Conservation (phyloP, 2,329 filamentous ascomycete genomes). For the Cladosporium colombiae region DNA sequence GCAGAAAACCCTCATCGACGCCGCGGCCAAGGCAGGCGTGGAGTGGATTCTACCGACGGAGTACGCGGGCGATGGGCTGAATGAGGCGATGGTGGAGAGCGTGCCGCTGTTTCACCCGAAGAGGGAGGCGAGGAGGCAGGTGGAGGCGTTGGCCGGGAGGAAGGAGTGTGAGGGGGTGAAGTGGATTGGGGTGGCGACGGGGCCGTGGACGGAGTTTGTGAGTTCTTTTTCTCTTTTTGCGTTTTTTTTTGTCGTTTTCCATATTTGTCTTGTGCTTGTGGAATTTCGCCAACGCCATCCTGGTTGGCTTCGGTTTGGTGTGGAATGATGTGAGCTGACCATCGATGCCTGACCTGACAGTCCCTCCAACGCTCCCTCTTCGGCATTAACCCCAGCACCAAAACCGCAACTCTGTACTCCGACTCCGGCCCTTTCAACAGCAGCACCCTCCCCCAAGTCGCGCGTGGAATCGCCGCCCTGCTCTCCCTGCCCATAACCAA, state of each 20-base stretch:
- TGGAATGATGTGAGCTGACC: neutral
- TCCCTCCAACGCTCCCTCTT: constrained; percentile 38
- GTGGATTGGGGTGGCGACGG: constrained; percentile 34
- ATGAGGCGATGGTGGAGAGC: constrained; percentile 25
- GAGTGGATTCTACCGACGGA: constrained; percentile 32
- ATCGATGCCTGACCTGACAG: neutral
- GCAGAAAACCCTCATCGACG: constrained; percentile 30
- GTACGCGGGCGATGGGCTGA: constrained; percentile 30
- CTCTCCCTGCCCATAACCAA: constrained; percentile 36
- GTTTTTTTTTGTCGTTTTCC: neutral
- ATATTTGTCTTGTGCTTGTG: no score
- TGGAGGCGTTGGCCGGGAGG: constrained; percentile 29
- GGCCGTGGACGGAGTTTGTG: constrained; percentile 35
- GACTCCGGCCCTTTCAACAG: constrained; percentile 39
- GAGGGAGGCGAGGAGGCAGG: constrained; percentile 24
- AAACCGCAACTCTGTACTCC: constrained; percentile 35
- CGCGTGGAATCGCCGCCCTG: constrained; percentile 36
- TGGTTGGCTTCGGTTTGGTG: no score
- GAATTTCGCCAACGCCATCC: neutral
- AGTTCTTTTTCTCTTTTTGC: neutral
- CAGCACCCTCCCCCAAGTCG: constrained; percentile 37
- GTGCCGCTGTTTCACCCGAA: constrained; percentile 25
- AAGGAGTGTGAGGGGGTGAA: constrained; percentile 42
- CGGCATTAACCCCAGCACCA: constrained; percentile 31
- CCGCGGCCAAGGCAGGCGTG: constrained; percentile 31